These are phyloP conservation scores for Tylopilus sp. DNA, from an alignment of 1,284 basidiomycete species.

Conservation along the genomic window DNA sequence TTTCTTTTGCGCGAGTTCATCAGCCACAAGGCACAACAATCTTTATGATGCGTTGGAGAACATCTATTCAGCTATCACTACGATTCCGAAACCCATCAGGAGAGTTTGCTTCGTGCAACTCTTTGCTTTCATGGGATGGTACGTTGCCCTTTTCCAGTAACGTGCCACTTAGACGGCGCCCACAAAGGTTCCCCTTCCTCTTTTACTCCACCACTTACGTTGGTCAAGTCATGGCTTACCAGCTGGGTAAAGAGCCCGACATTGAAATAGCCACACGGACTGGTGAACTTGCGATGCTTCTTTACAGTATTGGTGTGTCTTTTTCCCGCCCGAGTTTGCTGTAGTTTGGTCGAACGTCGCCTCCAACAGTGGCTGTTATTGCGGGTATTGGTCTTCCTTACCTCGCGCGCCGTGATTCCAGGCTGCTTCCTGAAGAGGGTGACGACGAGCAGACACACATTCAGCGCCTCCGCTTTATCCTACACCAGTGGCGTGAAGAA, in stretches of 20 bases:
- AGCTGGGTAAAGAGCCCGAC: slow-evolving; percentile 69
- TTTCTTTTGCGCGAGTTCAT: slow-evolving; percentile 7
- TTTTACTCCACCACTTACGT: slow-evolving; percentile 95
- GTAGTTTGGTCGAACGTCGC: slow-evolving; percentile 7
- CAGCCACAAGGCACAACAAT: slow-evolving; percentile 36
- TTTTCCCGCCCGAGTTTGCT: not conserved
- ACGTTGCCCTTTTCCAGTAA: slow-evolving; percentile 27
- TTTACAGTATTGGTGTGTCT: slow-evolving; percentile 79
- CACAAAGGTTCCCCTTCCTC: slow-evolving; percentile 84
- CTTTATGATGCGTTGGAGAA: slow-evolving; percentile 67
- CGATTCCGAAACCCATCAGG: slow-evolving; percentile 78
- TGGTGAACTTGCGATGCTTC: slow-evolving; percentile 86
- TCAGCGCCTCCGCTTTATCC: slow-evolving; percentile 60
- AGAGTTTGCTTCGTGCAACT: slow-evolving; percentile 89
- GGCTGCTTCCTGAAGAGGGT: slow-evolving; percentile 66
- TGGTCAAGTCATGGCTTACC: slow-evolving; percentile 84
- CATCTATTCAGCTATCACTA: slow-evolving; percentile 69
- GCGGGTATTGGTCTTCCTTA: slow-evolving; percentile 83
- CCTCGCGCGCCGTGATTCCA: slow-evolving; percentile 74
- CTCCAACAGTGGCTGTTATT: slow-evolving; percentile 69
- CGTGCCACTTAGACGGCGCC: slow-evolving; percentile 1
- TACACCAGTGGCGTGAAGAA: slow-evolving; percentile 81
- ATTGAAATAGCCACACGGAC: slow-evolving; percentile 78
- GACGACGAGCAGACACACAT: slow-evolving; percentile 74
- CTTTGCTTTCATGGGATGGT: slow-evolving; percentile 92